A percentile compares a stretch with the other conserved stretches of the same genome.
Conservation (phyloP, 164 flowering plant species). For the Magnolia kwangsiensis region DNA sequence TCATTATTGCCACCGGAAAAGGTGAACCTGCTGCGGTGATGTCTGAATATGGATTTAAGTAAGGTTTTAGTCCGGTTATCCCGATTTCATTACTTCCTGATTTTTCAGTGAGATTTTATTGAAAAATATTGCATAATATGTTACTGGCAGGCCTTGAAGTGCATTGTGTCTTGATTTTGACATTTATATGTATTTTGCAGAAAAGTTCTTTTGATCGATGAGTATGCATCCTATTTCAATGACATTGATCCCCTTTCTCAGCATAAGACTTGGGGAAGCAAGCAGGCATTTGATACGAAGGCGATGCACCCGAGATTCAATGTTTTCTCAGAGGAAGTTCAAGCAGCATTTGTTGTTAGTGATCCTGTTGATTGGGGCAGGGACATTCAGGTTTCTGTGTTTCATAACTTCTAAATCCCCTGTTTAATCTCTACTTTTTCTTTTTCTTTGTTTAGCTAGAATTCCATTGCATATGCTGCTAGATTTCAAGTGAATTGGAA, state of each 20-base stretch:
- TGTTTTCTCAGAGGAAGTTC: constrained; percentile 49
- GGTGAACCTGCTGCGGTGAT: constrained; percentile 88
- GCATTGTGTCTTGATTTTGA: not conserved
- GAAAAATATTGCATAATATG: no score
- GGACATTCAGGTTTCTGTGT: constrained; percentile 73
- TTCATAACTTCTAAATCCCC: not conserved
- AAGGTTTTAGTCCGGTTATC: constrained; percentile 18
- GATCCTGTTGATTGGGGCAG: constrained; percentile 94
- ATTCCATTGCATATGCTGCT: not conserved
- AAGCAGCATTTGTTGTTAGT: constrained; percentile 79
- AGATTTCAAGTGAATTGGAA: not conserved
- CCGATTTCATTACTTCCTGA: not conserved
- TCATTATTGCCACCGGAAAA: constrained; percentile 77
- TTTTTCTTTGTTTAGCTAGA: not conserved
- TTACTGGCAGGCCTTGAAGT: not conserved
- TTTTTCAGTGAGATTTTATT: not conserved
- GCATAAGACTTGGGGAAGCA: constrained; percentile 53
- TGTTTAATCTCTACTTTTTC: not conserved
- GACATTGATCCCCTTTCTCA: constrained; percentile 75
- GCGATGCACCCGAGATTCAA: constrained; percentile 10
- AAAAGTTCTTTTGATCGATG: constrained; percentile 75
- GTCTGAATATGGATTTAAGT: constrained; percentile 87
- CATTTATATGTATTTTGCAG: constrained; percentile 29
- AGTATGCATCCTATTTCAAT: constrained; percentile 70
- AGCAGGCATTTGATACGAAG: constrained; percentile 12